These are phyloP conservation scores for Cystobasidiaceae sp. DNA, from an alignment of 1,284 basidiomycete genomes.

Conservation along the genomic window DNA sequence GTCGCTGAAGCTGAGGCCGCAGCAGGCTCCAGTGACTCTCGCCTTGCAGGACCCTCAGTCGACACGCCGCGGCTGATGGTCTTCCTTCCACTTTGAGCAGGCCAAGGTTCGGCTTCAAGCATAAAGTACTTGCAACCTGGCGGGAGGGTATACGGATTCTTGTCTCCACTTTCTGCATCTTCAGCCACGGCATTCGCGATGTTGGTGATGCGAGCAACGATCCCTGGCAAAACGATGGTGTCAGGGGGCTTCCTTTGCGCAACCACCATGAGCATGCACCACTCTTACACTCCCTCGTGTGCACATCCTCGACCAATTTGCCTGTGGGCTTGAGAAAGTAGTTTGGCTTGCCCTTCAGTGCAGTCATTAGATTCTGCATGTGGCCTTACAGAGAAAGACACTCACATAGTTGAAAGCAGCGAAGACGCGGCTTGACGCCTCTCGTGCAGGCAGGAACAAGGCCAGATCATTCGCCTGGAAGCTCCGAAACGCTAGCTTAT, in stretches of 20 bases:
- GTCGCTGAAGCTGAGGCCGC: not conserved
- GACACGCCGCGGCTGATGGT: not conserved
- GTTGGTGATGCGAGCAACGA: slow-evolving; percentile 48
- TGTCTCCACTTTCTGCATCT: slow-evolving; percentile 25
- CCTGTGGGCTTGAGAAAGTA: slow-evolving; percentile 88
- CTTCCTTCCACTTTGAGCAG: not conserved
- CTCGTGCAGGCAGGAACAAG: slow-evolving; percentile 89
- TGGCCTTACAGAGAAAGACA: no score
- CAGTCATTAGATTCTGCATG: no score
- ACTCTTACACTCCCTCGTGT: slow-evolving; percentile 41
- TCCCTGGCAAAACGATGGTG: slow-evolving; percentile 38
- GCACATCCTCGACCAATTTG: slow-evolving; percentile 67
- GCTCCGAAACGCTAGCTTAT: slow-evolving; percentile 79
- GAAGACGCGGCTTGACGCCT: slow-evolving; percentile 86
- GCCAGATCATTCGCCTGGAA: slow-evolving; percentile 90
- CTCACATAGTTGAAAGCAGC: slow-evolving; percentile 78
- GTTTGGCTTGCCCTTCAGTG: slow-evolving; percentile 80
- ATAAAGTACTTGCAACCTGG: slow-evolving; percentile 30
- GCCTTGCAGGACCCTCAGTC: not conserved
- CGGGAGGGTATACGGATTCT: slow-evolving; percentile 23
- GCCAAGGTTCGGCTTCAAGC: slow-evolving; percentile 28
- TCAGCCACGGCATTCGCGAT: slow-evolving; percentile 46
- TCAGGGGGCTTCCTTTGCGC: no score
- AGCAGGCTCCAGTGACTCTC: not conserved
- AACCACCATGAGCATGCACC: no score